Base-by-base conservation (phyloP, 768 basidiomycete genomes). In the Lanmaoa pseudosensibilis region DNA sequence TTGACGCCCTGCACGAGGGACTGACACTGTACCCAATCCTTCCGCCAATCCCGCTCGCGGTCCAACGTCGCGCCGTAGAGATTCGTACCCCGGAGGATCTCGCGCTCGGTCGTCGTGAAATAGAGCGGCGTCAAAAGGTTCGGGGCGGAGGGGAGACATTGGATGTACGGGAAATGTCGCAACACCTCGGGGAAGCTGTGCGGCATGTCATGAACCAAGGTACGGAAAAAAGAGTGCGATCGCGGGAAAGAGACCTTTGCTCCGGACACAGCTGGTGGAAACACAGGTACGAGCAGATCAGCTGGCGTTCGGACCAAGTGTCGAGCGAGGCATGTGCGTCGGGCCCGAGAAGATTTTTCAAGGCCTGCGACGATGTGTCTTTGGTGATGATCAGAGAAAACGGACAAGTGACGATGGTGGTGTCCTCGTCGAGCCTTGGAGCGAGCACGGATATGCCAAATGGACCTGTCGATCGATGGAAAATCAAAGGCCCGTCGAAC, bases 1-100 rank as follows among this genome's bases (percentile, higher is more conserved):
- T 79, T 72, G 10, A 68, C 60, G n/a, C 56, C 57, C 4, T 69
- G 61, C 43, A 86, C 65, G 37, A 77, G 59, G n/a, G 61, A 61
- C 9, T 57, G 76, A 61, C 92, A 88, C 37, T 76, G 69, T 13
- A 62, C 62, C 84, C 85, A 90, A 66, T 94, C 91, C 0, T 63
- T 59, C 52, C 74, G 73, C 88, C 88, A 90, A 5, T 79, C 80
- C 4, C 72, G 71, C 58, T 79, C 70, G 1, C 92, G 82, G 58
- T 94, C 88, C 13, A 79, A 51, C 1, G 90, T 85, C 0, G 93
- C 94, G 3, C 88, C 85, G 59, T 84, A 84, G 3, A 98, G 66
- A 69, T 95, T 95, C 3, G 89, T 90, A 0, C 92, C 94, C 50
- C 79, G 76, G 49, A 97, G 80, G 11, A 85, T 68, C 19, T 83